Percentiles rank a stretch among this genome's conserved stretches.
Evolutionary conservation across 2,329 filamentous ascomycete species (phyloP).

Genomic region (Sphaerulina vaccinii): DNA sequence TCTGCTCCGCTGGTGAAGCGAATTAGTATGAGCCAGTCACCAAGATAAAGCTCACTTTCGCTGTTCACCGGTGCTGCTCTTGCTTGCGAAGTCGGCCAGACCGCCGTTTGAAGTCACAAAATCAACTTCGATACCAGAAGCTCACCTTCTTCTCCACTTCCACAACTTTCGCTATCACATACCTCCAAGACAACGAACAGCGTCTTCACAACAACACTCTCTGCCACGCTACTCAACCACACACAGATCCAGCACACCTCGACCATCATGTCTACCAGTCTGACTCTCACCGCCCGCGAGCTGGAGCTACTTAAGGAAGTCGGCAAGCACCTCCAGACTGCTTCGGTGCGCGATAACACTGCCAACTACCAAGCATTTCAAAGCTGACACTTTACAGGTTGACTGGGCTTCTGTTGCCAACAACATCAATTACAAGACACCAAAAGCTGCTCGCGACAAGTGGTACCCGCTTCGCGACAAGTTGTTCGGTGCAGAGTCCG

Average conservation of each 20-base stretch:
- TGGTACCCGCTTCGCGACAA: conserved; percentile 9
- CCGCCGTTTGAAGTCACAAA: not conserved
- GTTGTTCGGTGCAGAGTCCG: not conserved
- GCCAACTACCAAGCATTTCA: no score
- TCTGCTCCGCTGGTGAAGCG: not conserved
- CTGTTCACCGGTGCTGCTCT: not conserved
- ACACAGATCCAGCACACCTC: no score
- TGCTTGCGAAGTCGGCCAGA: not conserved
- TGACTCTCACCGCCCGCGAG: conserved; percentile 25
- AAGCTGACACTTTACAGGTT: no score
- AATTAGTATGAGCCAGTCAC: not conserved
- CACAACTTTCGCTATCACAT: not conserved
- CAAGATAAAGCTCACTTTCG: not conserved
- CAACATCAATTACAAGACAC: not conserved
- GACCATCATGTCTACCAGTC: not conserved
- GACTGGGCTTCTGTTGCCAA: not conserved
- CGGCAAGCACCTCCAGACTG: conserved; percentile 20
- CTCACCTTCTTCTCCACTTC: not conserved
- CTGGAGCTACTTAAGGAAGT: conserved; percentile 24
- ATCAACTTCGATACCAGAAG: not conserved
- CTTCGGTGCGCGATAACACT: conserved; percentile 13
- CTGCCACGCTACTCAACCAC: not conserved
- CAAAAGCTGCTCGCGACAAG: conserved; percentile 5
- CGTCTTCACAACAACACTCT: not conserved
- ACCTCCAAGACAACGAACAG: not conserved